A percentile compares a stretch with the other conserved stretches of the same genome.
Evolutionary conservation across 2,329 filamentous ascomycete genomes (phyloP).

Genomic region (Sphaceloma murrayae): DNA sequence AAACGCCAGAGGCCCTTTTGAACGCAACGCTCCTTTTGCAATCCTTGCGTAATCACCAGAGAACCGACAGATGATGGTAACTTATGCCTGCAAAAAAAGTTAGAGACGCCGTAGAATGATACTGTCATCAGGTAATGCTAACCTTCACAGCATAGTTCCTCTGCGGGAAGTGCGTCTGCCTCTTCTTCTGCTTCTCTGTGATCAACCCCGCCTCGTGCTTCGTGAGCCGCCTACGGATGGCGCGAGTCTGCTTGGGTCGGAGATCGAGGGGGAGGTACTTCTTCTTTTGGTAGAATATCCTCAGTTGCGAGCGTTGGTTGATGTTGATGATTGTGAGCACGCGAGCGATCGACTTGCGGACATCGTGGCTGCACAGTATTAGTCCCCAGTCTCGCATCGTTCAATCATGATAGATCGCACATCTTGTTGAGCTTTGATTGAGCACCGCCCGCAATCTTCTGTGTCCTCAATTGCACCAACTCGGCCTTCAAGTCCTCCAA

Average conservation of each 20-base stretch:
- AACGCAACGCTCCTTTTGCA: conserved; percentile 15
- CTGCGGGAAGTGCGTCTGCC: conserved; percentile 89
- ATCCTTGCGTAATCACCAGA: conserved; percentile 13
- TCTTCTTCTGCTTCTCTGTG: conserved; percentile 96
- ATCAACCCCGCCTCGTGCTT: conserved; percentile 76
- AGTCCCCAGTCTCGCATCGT: background rate
- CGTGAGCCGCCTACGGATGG: conserved; percentile 90
- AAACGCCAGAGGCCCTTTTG: conserved; percentile 17
- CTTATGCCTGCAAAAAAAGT: conserved; percentile 4
- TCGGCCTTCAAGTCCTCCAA: conserved; percentile 92
- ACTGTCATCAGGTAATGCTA: conserved; percentile 25
- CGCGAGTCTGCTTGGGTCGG: conserved; percentile 95
- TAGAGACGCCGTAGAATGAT: background rate
- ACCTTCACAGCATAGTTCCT: conserved; percentile 99
- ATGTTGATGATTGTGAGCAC: conserved; percentile 99
- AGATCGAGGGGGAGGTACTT: conserved; percentile 98
- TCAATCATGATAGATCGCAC: conserved; percentile 48
- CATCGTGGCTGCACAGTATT: conserved; percentile 63
- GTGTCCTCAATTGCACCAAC: conserved; percentile 90
- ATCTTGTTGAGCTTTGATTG: conserved; percentile 96
- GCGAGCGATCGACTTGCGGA: conserved; percentile 98
- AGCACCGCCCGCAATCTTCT: conserved; percentile 91
- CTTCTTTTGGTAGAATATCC: conserved; percentile 99
- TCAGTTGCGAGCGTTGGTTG: conserved; percentile 96
- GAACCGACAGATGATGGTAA: background rate